These are phyloP conservation scores for Citrus cavaleriei DNA, from an alignment of 345 rosid genomes.

Conservation along the genomic window DNA sequence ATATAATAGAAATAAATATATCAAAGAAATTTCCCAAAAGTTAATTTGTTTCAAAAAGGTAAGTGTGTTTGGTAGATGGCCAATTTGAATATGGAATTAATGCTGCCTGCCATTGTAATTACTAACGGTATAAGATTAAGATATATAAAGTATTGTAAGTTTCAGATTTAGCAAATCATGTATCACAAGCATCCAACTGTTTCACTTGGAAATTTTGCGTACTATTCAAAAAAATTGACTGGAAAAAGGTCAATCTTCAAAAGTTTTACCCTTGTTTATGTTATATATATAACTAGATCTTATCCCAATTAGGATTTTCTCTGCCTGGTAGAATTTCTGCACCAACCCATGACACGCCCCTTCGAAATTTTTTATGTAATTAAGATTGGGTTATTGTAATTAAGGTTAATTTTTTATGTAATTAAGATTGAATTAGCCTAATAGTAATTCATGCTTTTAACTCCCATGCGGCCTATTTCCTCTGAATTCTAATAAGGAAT, in stretches of 20 bases:
- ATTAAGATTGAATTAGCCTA: too few species aligned
- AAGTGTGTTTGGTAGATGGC: not conserved
- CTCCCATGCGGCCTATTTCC: too few species aligned
- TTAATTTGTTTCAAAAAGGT: not conserved
- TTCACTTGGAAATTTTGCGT: not conserved
- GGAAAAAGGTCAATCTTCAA: not conserved
- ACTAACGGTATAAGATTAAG: not conserved
- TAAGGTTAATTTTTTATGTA: too few species aligned
- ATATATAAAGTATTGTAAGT: too few species aligned
- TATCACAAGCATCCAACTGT: not conserved
- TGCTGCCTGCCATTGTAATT: not conserved
- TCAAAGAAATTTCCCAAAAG: conserved; percentile 1
- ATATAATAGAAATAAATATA: not conserved
- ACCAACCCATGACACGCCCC: not conserved
- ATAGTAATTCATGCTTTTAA: too few species aligned
- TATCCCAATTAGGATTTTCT: not conserved
- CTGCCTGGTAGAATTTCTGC: not conserved
- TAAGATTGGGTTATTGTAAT: too few species aligned
- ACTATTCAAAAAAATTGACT: not conserved
- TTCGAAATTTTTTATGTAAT: too few species aligned
- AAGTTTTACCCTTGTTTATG: not conserved
- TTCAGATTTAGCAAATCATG: not conserved
- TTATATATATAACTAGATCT: not conserved
- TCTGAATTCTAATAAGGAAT: too few species aligned
- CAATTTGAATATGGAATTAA: not conserved